These are phyloP conservation scores for Oidiodendron maius DNA, from an alignment of 495 filamentous ascomycete species.

Conservation along the genomic window DNA sequence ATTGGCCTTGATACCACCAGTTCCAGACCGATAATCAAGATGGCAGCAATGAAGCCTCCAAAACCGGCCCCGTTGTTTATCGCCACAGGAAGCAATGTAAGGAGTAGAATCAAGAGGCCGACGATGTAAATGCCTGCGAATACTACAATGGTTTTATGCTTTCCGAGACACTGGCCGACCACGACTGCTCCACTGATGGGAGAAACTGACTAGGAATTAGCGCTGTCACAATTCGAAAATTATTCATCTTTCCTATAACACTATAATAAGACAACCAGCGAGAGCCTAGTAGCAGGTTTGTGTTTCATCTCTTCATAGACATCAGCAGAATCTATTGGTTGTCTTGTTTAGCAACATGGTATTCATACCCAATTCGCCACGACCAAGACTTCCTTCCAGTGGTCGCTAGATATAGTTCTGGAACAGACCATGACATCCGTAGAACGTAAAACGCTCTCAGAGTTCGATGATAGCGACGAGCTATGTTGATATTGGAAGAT, in stretches of 20 bases:
- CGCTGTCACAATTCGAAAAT: too few relatives aligned
- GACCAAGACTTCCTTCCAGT: constrained; percentile 4
- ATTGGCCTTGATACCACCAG: constrained; percentile 69
- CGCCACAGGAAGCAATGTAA: constrained; percentile 41
- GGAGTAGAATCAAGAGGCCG: constrained; percentile 42
- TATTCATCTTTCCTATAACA: too few relatives aligned
- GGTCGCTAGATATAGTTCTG: constrained; percentile 8
- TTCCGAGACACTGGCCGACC: constrained; percentile 27
- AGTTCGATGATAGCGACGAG: constrained; percentile 12
- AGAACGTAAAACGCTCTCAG: constrained; percentile 10
- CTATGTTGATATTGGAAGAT: constrained; percentile 8
- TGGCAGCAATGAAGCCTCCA: constrained; percentile 28
- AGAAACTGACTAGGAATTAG: background rate
- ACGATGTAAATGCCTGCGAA: constrained; percentile 32
- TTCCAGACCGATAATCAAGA: constrained; percentile 45
- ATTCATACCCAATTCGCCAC: constrained; percentile 9
- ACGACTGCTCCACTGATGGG: constrained; percentile 20
- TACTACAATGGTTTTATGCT: constrained; percentile 27
- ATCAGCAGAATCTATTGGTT: too few relatives aligned
- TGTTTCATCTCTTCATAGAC: too few relatives aligned
- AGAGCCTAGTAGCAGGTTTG: too few relatives aligned
- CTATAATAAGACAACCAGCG: too few relatives aligned
- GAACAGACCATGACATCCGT: constrained; percentile 10
- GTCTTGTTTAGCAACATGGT: too few relatives aligned
- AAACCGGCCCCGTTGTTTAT: constrained; percentile 41